Base-by-base conservation (phyloP, 2,329 filamentous ascomycete species). In the Botrytis cinerea region DNA sequence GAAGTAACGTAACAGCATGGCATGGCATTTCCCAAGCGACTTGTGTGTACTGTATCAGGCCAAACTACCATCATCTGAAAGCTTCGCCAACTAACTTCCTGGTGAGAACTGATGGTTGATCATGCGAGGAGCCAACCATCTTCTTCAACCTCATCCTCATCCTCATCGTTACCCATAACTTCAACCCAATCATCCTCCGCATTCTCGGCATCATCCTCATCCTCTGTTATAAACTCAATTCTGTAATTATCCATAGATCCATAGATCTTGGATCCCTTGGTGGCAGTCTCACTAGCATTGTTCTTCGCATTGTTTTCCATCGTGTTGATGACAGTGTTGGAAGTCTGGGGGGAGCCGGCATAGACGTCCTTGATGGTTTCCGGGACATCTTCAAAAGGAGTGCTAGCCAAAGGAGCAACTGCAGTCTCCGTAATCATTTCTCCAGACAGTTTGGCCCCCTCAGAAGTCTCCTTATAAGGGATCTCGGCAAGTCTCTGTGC, bases 41-140 rank as follows among this genome's bases (percentile, higher is more conserved):
- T n/a, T 40, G 9, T 0, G 9, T 0, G n/a, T 4, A n/a, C 5
- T 7, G 2, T 16, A 7, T 54, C 48, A 16, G 0, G 1, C 22
- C 35, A 16, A 5, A 22, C 2, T 16, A 40, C 22, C 6, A 4
- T 14, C 22, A 4, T 2, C 5, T 2, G 10, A 61, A 40, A 61
- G 5, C 22, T 9, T 16, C 0, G 1, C 1, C 35, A 9, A 6
- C 7, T 7, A 0, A 40, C 7, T 16, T 40, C 22, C 22, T 14
- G n/a, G 22, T 40, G 7, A 40, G 4, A 9, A 16, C 2, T n/a
- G 22, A 18, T n/a, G 22, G 25, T 1, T 40, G 7, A 18, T 61
- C 35, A 40, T 40, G 59, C 32, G 40, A n/a, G 9, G 7, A 61
- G 32, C 59, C 35, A n/a, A 3, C 10, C 20, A 40, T 40, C 59